Percentiles rank a stretch among this genome's conserved stretches.
These are phyloP conservation scores for Rhizopus stolonifer DNA, from an alignment of 371 early-diverging fungal species.

Conservation along the genomic window DNA sequence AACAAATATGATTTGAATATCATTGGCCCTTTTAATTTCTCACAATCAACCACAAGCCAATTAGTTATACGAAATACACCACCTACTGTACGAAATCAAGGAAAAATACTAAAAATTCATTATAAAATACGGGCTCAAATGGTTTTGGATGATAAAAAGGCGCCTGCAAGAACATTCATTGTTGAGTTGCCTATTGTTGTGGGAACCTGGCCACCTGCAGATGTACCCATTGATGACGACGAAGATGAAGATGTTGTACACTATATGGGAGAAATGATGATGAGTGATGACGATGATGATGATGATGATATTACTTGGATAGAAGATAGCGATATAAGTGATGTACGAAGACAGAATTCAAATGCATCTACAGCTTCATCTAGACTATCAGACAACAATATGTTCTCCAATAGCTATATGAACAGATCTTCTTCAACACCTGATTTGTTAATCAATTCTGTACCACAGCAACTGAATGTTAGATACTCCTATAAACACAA, in stretches of 20 bases:
- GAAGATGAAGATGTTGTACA: slow-evolving; percentile 33
- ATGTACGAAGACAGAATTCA: neutral
- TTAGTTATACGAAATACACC: slow-evolving; percentile 35
- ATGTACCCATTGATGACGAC: slow-evolving; percentile 43
- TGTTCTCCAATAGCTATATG: slow-evolving; percentile 12
- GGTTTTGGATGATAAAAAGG: slow-evolving; percentile 12
- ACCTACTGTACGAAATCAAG: slow-evolving; percentile 33
- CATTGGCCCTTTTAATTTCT: slow-evolving; percentile 36
- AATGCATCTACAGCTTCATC: slow-evolving; percentile 1
- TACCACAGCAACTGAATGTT: neutral
- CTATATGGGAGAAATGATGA: slow-evolving; percentile 24
- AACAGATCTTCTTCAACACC: slow-evolving; percentile 30
- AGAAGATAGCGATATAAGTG: neutral
- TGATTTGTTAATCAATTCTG: slow-evolving; percentile 12
- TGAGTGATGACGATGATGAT: slow-evolving; percentile 21
- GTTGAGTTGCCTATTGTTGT: slow-evolving; percentile 37
- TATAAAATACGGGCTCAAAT: slow-evolving; percentile 35
- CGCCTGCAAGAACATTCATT: slow-evolving; percentile 1
- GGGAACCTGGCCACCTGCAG: slow-evolving; percentile 41
- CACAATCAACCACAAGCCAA: slow-evolving; percentile 30
- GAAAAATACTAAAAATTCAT: slow-evolving; percentile 23
- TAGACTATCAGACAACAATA: neutral
- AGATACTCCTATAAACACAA: slow-evolving; percentile 17
- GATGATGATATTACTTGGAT: slow-evolving; percentile 7
- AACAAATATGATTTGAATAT: slow-evolving; percentile 34